Conservation (phyloP, 805 yeast genomes). For the Ogataea methylovora region DNA sequence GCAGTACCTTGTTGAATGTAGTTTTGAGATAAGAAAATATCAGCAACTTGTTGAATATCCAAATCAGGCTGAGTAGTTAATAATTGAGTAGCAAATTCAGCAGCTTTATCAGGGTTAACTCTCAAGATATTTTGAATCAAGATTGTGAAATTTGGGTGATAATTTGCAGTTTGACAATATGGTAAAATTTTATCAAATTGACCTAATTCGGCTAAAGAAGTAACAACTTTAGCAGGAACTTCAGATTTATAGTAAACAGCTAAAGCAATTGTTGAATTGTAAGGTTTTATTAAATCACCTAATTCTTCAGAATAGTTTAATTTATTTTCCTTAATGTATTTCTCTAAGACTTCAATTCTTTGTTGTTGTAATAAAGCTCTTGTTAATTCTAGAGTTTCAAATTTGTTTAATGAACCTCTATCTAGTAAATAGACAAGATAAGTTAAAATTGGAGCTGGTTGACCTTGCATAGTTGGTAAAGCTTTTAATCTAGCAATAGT, state of each 20-base stretch:
- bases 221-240: constrained; percentile 81
- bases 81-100: constrained; percentile 90
- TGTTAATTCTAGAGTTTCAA: constrained; percentile 91
- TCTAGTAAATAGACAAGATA: constrained; percentile 88
- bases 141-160: constrained; percentile 83
- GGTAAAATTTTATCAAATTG: constrained; percentile 95
- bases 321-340: constrained; percentile 94
- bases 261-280: constrained; percentile 77
- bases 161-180: constrained; percentile 82
- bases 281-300: constrained; percentile 91
- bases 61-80: constrained; percentile 56
- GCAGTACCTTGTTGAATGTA: constrained; percentile 97
- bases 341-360: constrained; percentile 87
- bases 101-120: constrained; percentile 94
- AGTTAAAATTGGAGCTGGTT: constrained; percentile 87
- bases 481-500: constrained; percentile 89
- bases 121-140: constrained; percentile 87
- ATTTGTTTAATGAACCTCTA: constrained; percentile 85
- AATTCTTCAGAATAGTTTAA: constrained; percentile 92
- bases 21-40: constrained; percentile 90
- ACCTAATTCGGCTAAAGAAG: constrained; percentile 88
- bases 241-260: constrained; percentile 85
- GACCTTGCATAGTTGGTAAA: constrained; percentile 88
- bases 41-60: constrained; percentile 82
- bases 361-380: constrained; percentile 94